A percentile compares a stretch with the other conserved stretches of the same genome.
phyloP scores from a whole-genome alignment of 139 green algal species.

The Protoeuglena noctilucae region DNA sequence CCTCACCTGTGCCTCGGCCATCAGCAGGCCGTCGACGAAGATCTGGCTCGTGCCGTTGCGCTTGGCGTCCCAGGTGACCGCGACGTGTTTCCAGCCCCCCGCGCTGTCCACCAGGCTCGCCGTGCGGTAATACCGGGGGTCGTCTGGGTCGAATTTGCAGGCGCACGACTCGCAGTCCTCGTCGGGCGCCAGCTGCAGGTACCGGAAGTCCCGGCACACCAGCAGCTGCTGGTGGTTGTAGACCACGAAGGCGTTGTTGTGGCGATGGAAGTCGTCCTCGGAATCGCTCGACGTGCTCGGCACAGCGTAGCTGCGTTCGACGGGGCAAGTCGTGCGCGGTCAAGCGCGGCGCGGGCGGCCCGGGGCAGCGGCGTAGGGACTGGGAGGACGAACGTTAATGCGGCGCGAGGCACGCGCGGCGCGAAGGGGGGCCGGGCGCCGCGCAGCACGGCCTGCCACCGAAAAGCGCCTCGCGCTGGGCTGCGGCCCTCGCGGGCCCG shows the following conservation, averaged over 20 bases:
- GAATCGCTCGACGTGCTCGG: constrained; percentile 24
- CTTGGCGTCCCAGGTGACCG: constrained; percentile 52
- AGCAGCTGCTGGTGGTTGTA: constrained; percentile 37
- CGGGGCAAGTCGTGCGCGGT: too few relatives aligned
- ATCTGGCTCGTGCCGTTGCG: constrained; percentile 50
- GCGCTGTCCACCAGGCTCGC: constrained; percentile 35
- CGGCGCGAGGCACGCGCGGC: too few relatives aligned
- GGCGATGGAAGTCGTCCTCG: too few relatives aligned
- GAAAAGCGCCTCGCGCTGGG: too few relatives aligned
- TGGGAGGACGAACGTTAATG: too few relatives aligned
- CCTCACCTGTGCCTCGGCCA: constrained; percentile 8
- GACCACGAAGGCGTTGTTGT: constrained; percentile 74
- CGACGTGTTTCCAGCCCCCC: constrained; percentile 64
- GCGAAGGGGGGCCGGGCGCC: too few relatives aligned
- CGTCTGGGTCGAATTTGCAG: constrained; percentile 7
- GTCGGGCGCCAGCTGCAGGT: constrained; percentile 54
- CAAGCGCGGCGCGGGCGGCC: too few relatives aligned
- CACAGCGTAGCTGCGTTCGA: constrained; percentile 5
- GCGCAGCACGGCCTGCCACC: too few relatives aligned
- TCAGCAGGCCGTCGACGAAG: constrained; percentile 60
- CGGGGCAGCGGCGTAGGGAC: too few relatives aligned
- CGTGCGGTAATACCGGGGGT: constrained; percentile 5
- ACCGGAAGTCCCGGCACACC: constrained; percentile 53
- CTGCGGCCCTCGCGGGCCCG: too few relatives aligned
- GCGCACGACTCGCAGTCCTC: constrained; percentile 32